Percentiles rank a stretch among this genome's conserved stretches.
Conservation (phyloP, 2,329 filamentous ascomycete genomes). For the Fusarium foetens region DNA sequence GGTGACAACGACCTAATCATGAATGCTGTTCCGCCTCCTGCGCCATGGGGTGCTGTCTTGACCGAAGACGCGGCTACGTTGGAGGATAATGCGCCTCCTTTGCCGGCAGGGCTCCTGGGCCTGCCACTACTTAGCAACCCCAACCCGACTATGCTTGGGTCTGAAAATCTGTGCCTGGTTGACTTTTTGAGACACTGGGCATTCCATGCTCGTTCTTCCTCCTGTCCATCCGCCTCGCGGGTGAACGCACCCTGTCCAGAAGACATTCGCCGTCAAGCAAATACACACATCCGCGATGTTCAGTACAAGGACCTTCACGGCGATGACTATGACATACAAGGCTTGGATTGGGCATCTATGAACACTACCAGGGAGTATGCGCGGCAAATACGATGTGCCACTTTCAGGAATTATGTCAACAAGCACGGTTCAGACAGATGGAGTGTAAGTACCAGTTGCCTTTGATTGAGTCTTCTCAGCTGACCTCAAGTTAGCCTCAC, state of each 20-base stretch:
- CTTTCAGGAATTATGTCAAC: constrained; percentile 70
- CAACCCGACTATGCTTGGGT: constrained; percentile 54
- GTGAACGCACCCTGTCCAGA: constrained; percentile 43
- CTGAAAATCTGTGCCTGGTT: constrained; percentile 60
- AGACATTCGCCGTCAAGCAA: constrained; percentile 48
- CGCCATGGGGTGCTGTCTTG: constrained; percentile 17
- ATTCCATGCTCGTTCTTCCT: constrained; percentile 43
- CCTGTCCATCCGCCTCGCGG: constrained; percentile 35
- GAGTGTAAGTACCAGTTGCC: constrained; percentile 54
- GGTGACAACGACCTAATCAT: constrained; percentile 21
- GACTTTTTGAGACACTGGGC: constrained; percentile 65
- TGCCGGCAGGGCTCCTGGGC: constrained; percentile 6
- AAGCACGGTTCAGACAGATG: constrained; percentile 57
- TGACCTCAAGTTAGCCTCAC: constrained; percentile 27
- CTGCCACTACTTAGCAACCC: constrained; percentile 47
- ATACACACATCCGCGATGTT: constrained; percentile 38
- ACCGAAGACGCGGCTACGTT: neutral
- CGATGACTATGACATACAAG: constrained; percentile 67
- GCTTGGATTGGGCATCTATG: constrained; percentile 66
- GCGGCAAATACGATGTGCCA: constrained; percentile 57
- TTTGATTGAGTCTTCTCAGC: neutral
- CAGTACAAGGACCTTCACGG: constrained; percentile 62
- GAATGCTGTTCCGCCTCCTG: constrained; percentile 30
- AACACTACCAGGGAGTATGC: constrained; percentile 62
- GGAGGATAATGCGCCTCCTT: constrained; percentile 1